Evolutionary conservation across 2,329 filamentous ascomycete species (phyloP), one percentile per base, ranked within the genome.

Genomic region (Talaromyces sp.): DNA sequence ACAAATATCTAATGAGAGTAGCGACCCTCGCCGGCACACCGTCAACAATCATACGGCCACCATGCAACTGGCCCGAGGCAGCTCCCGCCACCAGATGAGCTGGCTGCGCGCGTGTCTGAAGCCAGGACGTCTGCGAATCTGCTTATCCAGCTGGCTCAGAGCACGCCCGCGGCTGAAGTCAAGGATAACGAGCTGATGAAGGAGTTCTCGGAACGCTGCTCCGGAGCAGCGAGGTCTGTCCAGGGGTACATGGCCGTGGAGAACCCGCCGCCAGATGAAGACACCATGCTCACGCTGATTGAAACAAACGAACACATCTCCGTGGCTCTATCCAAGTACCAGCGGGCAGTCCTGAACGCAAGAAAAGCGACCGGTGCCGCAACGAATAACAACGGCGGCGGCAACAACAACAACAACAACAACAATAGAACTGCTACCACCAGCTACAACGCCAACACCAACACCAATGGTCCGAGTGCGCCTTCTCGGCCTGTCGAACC

Each of bases 231-330:
- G 57, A 84, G 88, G 58, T 91, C 89, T 70, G 86, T 98, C 67
- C 92, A 97, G 70, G 82, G 82, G 32, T 98, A 96, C 77, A 96
- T 98, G 81, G 82, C 87, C 49, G 85, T 87, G 53, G 87, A 89
- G 60, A 84, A 91, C 71, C 93, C 93, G 0, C 73, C 85, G 0
- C 93, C 93, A 0, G 95, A 98, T 73, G 93, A 96, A 69, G 89
- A 96, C 66, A 98, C 93, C 1, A 91, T 98, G 84, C 87, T 95
- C 71, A 93, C 87, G 14, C 80, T 99, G 63, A 96, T 99, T 69
- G 92, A 97, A 74, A 95, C 91, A 14, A 96, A 96, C 72, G 95
- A 98, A 75, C 89, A 93, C 71, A 81, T 99, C 31, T 90, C 91
- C 63, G 85, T 90, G 51, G 88, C 93, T 0, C 81, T 93, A 46